phyloP scores from a whole-genome alignment of 2,329 filamentous ascomycete species.

The Nectriaceae sp. region DNA sequence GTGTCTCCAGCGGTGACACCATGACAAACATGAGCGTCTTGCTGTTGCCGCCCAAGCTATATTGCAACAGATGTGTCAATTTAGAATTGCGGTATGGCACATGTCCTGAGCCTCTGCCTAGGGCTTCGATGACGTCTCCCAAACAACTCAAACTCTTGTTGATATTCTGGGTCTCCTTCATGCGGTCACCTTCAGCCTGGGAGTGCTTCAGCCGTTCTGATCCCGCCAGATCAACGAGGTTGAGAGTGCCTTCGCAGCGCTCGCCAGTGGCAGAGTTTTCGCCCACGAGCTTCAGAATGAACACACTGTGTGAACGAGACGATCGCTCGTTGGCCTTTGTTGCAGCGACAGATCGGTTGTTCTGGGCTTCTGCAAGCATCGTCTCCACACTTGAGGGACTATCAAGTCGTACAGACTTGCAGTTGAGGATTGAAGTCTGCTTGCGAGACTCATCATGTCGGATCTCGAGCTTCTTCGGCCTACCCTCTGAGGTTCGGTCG shows the following conservation, averaged over 20 bases:
- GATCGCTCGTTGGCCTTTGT: slow-evolving; percentile 98
- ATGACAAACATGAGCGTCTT: slow-evolving; percentile 99
- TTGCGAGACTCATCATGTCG: slow-evolving; percentile 81
- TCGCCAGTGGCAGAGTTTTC: slow-evolving; percentile 76
- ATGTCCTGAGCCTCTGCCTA: slow-evolving; percentile 82
- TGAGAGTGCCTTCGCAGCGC: slow-evolving; percentile 87
- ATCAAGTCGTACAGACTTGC: slow-evolving; percentile 74
- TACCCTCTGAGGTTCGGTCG: slow-evolving; percentile 67
- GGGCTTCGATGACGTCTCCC: slow-evolving; percentile 89
- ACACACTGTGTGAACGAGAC: slow-evolving; percentile 92
- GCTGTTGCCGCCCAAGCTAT: slow-evolving; percentile 90
- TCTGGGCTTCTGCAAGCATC: slow-evolving; percentile 78
- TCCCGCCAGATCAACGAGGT: slow-evolving; percentile 92
- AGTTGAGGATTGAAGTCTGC: slow-evolving; percentile 80
- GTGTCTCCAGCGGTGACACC: slow-evolving; percentile 88
- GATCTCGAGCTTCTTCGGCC: slow-evolving; percentile 81
- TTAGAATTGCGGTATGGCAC: slow-evolving; percentile 97
- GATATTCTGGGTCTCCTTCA: slow-evolving; percentile 96
- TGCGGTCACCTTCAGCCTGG: slow-evolving; percentile 79
- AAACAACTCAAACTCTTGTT: slow-evolving; percentile 92
- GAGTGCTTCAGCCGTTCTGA: slow-evolving; percentile 89
- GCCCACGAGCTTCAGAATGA: slow-evolving; percentile 80
- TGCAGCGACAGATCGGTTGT: slow-evolving; percentile 88
- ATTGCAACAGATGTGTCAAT: slow-evolving; percentile 93
- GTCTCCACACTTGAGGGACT: slow-evolving; percentile 78